Percentiles rank a stretch among this genome's conserved stretches.
These are phyloP conservation scores for Paralagenidium karlingii DNA, from an alignment of 352 stramenopile species.

Conservation along the genomic window DNA sequence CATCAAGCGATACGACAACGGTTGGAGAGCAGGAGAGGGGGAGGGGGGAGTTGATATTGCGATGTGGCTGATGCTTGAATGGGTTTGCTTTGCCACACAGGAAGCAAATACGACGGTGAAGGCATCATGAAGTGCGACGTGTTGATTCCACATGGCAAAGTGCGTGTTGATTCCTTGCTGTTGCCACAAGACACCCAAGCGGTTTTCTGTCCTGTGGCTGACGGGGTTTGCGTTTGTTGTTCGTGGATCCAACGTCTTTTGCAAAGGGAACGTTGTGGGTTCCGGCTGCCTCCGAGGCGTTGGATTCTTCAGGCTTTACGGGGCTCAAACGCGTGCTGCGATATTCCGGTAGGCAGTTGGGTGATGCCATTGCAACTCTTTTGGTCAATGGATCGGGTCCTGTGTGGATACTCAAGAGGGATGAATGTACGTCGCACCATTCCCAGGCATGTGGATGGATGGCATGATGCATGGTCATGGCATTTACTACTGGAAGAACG, in stretches of 20 bases:
- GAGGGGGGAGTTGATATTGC: too few species aligned
- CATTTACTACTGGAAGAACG: slow-evolving; percentile 42
- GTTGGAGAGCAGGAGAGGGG: too few species aligned
- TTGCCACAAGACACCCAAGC: too few species aligned
- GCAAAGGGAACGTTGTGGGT: slow-evolving; percentile 48
- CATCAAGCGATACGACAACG: slow-evolving; percentile 44
- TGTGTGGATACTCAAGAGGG: neutral
- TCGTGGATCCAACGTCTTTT: too few species aligned
- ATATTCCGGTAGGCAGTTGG: too few species aligned
- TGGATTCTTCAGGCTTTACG: slow-evolving; percentile 8
- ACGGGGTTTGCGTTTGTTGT: too few species aligned
- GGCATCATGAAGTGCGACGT: slow-evolving; percentile 23
- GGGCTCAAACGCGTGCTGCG: slow-evolving; percentile 31
- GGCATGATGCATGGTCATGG: slow-evolving; percentile 45
- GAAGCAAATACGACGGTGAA: slow-evolving; percentile 58
- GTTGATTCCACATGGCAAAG: slow-evolving; percentile 31
- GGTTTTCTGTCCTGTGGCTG: too few species aligned
- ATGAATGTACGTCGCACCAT: too few species aligned
- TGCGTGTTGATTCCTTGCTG: too few species aligned
- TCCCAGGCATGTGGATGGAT: slow-evolving; percentile 32
- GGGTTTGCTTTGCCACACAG: too few species aligned
- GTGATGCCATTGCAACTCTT: too few species aligned
- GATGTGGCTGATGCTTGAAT: too few species aligned
- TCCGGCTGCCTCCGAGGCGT: slow-evolving; percentile 16
- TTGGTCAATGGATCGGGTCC: neutral